A percentile compares a stretch with the other conserved stretches of the same genome.
Conservation (phyloP, 2,329 filamentous ascomycete species). For the Colletotrichum euphorbiae region DNA sequence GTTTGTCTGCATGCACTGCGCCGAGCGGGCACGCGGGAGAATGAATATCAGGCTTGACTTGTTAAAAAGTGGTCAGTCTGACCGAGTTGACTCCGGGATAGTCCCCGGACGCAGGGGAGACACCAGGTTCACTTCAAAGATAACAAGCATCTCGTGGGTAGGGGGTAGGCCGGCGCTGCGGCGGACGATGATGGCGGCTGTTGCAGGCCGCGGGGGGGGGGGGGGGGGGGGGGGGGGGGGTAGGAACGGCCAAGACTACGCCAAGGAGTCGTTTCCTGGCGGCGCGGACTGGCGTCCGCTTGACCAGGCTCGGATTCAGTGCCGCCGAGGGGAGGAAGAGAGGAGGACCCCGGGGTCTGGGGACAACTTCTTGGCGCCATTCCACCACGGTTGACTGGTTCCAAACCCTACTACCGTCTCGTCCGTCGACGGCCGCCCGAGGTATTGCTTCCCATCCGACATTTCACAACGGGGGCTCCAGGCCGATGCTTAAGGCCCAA, state of each 20-base stretch:
- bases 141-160: not conserved
- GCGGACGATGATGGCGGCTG: slow-evolving; percentile 5
- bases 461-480: slow-evolving; percentile 11
- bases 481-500: slow-evolving; percentile 2
- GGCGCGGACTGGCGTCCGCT: slow-evolving; percentile 18
- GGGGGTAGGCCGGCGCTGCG: too few relatives aligned
- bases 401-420: not conserved
- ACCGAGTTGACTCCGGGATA: not conserved
- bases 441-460: slow-evolving; percentile 2
- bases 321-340: slow-evolving; percentile 14
- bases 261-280: slow-evolving; percentile 24
- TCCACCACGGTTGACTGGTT: not conserved
- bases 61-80: not conserved
- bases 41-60: not conserved
- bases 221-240: too few relatives aligned
- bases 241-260: slow-evolving; percentile 21
- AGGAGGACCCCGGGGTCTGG: slow-evolving; percentile 3
- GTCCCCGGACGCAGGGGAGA: slow-evolving; percentile 9
- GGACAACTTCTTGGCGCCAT: slow-evolving; percentile 12
- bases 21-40: not conserved
- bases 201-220: too few relatives aligned
- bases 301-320: slow-evolving; percentile 6
- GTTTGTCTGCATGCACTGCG: slow-evolving; percentile 22
- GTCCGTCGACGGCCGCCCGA: slow-evolving; percentile 1
- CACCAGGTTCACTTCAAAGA: not conserved